phyloP scores from a whole-genome alignment of 768 basidiomycete species.

The Serendipita sp. region DNA sequence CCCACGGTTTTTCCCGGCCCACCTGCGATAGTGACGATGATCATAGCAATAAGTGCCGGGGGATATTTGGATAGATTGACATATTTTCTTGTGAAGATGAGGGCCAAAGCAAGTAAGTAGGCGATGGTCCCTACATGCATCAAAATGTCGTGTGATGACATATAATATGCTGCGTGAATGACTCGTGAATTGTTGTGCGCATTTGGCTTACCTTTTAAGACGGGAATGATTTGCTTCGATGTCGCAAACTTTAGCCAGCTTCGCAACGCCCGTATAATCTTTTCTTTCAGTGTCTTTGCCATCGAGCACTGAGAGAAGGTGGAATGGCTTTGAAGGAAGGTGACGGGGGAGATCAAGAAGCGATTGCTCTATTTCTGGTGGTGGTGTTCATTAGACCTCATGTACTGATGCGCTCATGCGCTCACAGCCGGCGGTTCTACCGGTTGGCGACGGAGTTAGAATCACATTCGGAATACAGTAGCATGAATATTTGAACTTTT shows the following conservation, averaged over 20 bases:
- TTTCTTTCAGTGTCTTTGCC: not conserved
- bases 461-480: no score
- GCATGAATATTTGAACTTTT: no score
- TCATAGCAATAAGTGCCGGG: slow-evolving; percentile 14
- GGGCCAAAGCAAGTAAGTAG: slow-evolving; percentile 17
- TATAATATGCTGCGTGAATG: not conserved
- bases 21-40: slow-evolving; percentile 17
- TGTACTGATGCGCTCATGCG: not conserved
- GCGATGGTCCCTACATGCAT: slow-evolving; percentile 14
- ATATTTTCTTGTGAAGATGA: slow-evolving; percentile 16
- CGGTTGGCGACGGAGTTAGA: not conserved
- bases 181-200: no score
- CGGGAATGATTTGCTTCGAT: not conserved
- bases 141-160: not conserved
- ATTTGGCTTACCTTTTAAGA: not conserved
- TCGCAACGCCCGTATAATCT: not conserved
- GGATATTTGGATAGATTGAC: slow-evolving; percentile 15
- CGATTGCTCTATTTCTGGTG: not conserved
- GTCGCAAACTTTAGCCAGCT: not conserved
- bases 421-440: not conserved
- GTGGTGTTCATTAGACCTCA: no score
- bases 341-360: not conserved
- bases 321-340: no score
- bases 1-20: slow-evolving; percentile 17
- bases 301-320: not conserved